A percentile compares a stretch with the other conserved stretches of the same genome.
Conservation (phyloP, 192 early-diverging fungal species). For the Chytriomyces sp. region DNA sequence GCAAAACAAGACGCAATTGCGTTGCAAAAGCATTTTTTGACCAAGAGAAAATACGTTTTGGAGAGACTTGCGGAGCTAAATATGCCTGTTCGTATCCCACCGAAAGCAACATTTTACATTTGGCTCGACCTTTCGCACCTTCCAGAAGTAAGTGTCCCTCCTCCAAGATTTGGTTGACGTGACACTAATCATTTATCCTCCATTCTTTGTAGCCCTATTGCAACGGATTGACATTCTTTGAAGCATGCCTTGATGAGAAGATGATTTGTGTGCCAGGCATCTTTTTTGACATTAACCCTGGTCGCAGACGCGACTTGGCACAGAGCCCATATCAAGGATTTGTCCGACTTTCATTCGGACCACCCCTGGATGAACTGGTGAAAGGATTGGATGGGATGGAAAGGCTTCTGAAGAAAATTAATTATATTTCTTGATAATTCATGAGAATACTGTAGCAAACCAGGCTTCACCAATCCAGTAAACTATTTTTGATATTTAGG, state of each 20-base stretch:
- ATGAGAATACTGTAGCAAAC: too few relatives aligned
- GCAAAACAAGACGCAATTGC: slow-evolving; percentile 44
- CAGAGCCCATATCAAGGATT: slow-evolving; percentile 58
- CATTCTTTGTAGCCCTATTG: slow-evolving; percentile 44
- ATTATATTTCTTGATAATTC: slow-evolving; percentile 1
- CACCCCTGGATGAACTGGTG: slow-evolving; percentile 52
- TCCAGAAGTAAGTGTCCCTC: slow-evolving; percentile 38
- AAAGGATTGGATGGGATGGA: slow-evolving; percentile 52
- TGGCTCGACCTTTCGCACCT: slow-evolving; percentile 53
- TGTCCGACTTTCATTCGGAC: slow-evolving; percentile 57
- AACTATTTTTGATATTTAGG: too few relatives aligned
- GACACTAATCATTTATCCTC: background rate
- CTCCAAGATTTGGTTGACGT: background rate
- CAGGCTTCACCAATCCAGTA: too few relatives aligned
- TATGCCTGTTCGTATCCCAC: slow-evolving; percentile 41
- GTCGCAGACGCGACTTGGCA: slow-evolving; percentile 55
- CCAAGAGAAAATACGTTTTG: slow-evolving; percentile 54
- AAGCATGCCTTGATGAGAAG: slow-evolving; percentile 54
- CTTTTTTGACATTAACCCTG: slow-evolving; percentile 62
- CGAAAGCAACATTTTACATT: slow-evolving; percentile 59
- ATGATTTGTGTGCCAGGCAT: slow-evolving; percentile 55
- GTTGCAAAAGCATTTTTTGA: slow-evolving; percentile 50
- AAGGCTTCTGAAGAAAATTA: slow-evolving; percentile 27
- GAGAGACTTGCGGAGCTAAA: slow-evolving; percentile 40
- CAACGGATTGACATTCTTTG: slow-evolving; percentile 56